Percentiles rank a stretch among this genome's conserved stretches.
phyloP scores from a whole-genome alignment of 495 filamentous ascomycete species.

The Xylaria palmicola region DNA sequence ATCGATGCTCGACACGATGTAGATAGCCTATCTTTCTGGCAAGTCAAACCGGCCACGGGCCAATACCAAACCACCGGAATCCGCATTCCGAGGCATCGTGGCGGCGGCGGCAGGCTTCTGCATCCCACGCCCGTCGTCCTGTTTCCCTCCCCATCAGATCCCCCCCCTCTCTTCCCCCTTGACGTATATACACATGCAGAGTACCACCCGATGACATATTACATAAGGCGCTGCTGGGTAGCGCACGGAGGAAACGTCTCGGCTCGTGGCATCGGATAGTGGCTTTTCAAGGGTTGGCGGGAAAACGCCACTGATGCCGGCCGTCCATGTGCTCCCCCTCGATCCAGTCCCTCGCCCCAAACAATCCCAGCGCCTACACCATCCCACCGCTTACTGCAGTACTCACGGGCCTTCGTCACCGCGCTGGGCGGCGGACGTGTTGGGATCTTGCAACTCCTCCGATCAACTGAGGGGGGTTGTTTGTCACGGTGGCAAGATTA shows the following conservation, averaged over 20 bases:
- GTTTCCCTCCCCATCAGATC: background rate
- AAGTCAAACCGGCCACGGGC: background rate
- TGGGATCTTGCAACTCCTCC: background rate
- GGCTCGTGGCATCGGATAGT: background rate
- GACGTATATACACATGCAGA: background rate
- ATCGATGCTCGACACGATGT: no score
- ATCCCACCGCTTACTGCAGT: background rate
- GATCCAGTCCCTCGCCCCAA: background rate
- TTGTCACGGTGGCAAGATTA: background rate
- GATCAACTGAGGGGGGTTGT: background rate
- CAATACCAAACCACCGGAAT: conserved; percentile 7
- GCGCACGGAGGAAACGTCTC: no score
- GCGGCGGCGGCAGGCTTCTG: background rate
- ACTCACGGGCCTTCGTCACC: background rate
- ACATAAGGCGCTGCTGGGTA: no score
- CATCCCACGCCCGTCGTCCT: background rate
- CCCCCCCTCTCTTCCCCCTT: background rate
- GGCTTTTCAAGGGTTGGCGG: background rate
- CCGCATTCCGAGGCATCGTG: background rate
- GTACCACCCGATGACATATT: background rate
- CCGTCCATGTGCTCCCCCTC: background rate
- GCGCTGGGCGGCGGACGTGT: background rate
- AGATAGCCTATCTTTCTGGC: no score
- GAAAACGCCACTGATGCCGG: background rate
- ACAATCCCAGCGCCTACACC: background rate